Conservation (phyloP, 805 yeast species). For the Lachancea fermentati region DNA sequence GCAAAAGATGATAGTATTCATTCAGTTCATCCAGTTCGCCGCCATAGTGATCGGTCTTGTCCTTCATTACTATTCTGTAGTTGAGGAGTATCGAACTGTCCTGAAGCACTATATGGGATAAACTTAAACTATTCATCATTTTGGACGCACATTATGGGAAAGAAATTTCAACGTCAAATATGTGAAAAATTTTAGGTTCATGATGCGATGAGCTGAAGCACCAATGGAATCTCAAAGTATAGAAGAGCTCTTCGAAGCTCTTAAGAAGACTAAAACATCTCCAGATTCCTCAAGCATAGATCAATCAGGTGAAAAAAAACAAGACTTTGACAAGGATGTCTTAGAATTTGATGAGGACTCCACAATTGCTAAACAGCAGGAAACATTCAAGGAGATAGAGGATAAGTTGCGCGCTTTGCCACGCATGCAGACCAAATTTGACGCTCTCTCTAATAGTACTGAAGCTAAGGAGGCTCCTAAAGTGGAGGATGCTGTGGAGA, state of each 20-base stretch:
- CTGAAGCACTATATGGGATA: too few species aligned
- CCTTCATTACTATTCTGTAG: neutral
- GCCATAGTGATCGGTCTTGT: neutral
- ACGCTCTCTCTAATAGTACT: constrained; percentile 15
- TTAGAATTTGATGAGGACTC: constrained; percentile 13
- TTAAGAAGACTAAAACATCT: constrained; percentile 10
- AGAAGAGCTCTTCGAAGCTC: constrained; percentile 18
- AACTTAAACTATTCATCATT: too few species aligned
- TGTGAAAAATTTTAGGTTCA: constrained; percentile 7
- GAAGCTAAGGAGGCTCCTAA: constrained; percentile 8
- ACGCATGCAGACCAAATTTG: constrained; percentile 27
- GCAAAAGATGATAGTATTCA: constrained; percentile 8
- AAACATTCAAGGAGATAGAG: constrained; percentile 27
- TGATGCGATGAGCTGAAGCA: constrained; percentile 8
- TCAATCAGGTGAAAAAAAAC: neutral
- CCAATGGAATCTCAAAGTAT: constrained; percentile 12
- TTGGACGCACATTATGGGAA: neutral
- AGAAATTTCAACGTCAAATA: neutral
- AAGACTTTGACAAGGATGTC: constrained; percentile 8
- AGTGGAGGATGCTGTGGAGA: constrained; percentile 11
- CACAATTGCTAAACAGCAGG: constrained; percentile 7
- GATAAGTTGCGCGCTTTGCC: constrained; percentile 25
- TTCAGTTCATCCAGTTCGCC: neutral
- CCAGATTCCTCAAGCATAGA: neutral
- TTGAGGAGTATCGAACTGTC: too few species aligned